Base-by-base conservation (phyloP, 306 rosid genomes). In the Acacia confusa region DNA sequence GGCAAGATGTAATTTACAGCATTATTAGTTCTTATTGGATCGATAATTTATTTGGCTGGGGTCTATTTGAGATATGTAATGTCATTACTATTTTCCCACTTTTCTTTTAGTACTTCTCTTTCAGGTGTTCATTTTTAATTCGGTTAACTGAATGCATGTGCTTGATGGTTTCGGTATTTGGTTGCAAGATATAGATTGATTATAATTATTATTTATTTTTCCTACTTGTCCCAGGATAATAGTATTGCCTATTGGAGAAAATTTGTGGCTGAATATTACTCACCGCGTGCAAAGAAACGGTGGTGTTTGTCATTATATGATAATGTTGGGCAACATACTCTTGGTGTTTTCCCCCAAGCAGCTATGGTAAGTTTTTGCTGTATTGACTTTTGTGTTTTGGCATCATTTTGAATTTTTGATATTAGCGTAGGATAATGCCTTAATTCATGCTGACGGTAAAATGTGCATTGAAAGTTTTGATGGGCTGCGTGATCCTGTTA, bases 211-310 rank as follows among this genome's bases (percentile, higher is more conserved):
- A 16, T 52, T 52, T 52, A 52, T 10, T 30, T 82, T 80, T 66
- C 36, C 32, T 72, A 74, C 78, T 72, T 78, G 73, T 82, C 70
- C 76, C 90, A 96, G 99, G 98, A 96, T 58, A 96, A 93, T 70
- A 85, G 91, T 73, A 89, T 96, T 84, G 97, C 94, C n/a, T 96
- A 96, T 85, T 96, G 99, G 99, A 93, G 94, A 82, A 96, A 96
- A 87, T 96, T 96, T 88, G 98, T 96, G 72, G 85, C 97, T 14
- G 98, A 93, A 81, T 96, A 93, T 85, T 96, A 96, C 87, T 91
- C 99, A 47, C 98, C 97, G 69, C 97, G 97, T 25, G 97, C 99
- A 50, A 96, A 91, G 90, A 92, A 94, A 81, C 86, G 98, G 65
- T 96, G 99, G 99, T 96, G 99, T 83, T 86, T 96, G 85, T 92